phyloP scores from a whole-genome alignment of 768 basidiomycete genomes.

The Naganishia vaughanmartiniae region DNA sequence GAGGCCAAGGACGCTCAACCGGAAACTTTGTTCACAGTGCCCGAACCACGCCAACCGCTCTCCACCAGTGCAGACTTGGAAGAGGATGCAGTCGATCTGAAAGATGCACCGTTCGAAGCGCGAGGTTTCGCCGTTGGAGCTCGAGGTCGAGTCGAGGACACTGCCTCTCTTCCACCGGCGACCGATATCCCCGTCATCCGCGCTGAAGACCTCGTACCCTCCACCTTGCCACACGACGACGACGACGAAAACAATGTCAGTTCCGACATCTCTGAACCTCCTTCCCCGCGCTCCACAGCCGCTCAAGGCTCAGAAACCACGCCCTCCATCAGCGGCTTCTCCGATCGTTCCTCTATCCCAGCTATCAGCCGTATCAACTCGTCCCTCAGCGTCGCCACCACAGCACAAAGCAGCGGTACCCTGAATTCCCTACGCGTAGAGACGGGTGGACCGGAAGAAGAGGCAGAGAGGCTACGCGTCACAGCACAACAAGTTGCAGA shows the following conservation, averaged over 20 bases:
- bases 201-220: not conserved
- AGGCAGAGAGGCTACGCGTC: not conserved
- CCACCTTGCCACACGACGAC: conserved; percentile 14
- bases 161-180: not conserved
- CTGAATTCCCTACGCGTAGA: conserved; percentile 7
- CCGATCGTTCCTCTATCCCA: not conserved
- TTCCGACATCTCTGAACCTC: not conserved
- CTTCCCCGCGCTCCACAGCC: conserved; percentile 4
- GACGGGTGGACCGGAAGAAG: conserved; percentile 11
- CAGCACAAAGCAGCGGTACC: not conserved
- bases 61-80: conserved; percentile 10
- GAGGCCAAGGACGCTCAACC: not conserved
- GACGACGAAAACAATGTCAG: not conserved
- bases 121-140: not conserved
- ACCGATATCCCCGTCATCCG: conserved; percentile 5
- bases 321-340: not conserved
- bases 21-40: not conserved
- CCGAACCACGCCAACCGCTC: not conserved
- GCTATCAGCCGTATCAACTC: not conserved
- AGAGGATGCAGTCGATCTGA: conserved; percentile 13
- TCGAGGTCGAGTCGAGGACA: not conserved
- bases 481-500: not conserved
- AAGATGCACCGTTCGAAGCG: not conserved
- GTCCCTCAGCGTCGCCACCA: conserved; percentile 2
- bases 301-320: not conserved